Evolutionary conservation across 108 stramenopile species (phyloP).

Genomic region (Cafeteria roenbergensis): DNA sequence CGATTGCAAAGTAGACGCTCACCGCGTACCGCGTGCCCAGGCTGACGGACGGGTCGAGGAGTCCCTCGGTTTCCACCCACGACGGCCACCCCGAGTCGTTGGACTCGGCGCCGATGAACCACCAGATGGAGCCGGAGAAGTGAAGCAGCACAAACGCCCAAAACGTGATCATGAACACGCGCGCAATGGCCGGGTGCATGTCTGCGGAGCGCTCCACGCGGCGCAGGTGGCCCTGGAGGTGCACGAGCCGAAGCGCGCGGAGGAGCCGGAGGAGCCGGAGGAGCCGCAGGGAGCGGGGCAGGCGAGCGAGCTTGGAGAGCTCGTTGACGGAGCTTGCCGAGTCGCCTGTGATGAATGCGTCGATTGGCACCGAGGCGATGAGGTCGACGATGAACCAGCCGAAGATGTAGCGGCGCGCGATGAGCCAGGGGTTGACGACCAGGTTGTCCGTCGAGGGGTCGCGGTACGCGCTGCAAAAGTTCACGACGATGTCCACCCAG

Average conservation of each 20-base stretch:
- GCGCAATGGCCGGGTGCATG: neutral
- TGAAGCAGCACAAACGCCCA: conserved; percentile 11
- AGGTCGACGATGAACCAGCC: conserved; percentile 37
- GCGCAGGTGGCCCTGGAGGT: neutral
- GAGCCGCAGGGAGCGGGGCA: conserved; percentile 6
- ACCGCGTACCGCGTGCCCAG: too few species aligned
- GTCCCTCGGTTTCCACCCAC: too few species aligned
- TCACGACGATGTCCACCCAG: conserved; percentile 31
- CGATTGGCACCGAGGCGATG: conserved; percentile 32
- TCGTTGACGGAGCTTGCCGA: neutral
- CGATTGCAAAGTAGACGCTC: too few species aligned
- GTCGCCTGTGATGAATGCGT: conserved; percentile 8
- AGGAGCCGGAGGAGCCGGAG: conserved; percentile 13
- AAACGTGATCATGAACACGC: neutral
- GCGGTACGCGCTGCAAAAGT: conserved; percentile 35
- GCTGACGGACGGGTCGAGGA: too few species aligned
- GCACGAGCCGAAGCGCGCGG: neutral
- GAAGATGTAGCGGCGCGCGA: conserved; percentile 7
- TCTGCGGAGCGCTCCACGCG: neutral
- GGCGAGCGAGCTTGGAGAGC: conserved; percentile 8
- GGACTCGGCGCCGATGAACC: neutral
- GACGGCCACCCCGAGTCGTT: too few species aligned
- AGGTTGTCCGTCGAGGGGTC: conserved; percentile 5
- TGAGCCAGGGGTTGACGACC: conserved; percentile 3
- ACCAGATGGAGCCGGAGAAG: conserved; percentile 24